A percentile compares a stretch with the other conserved stretches of the same genome.
phyloP scores from a whole-genome alignment of 495 filamentous ascomycete species.

The Penicillium cataractarum region DNA sequence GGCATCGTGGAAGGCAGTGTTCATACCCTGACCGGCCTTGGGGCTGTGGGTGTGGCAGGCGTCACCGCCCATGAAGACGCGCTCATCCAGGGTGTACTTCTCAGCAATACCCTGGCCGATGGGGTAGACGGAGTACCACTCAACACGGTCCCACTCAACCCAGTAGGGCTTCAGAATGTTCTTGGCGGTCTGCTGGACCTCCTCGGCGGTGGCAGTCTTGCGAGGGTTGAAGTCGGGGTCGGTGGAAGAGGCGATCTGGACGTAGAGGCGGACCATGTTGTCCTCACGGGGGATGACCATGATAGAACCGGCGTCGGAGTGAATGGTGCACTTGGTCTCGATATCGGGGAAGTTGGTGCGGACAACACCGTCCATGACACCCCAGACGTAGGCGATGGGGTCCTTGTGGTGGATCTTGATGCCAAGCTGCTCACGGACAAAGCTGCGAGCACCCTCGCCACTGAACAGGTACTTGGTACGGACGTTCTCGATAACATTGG shows the following conservation, averaged over 20 bases:
- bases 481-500: constrained; percentile 65
- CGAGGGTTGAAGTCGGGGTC: constrained; percentile 60
- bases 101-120: constrained; percentile 68
- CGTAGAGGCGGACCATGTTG: constrained; percentile 77
- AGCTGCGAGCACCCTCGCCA: constrained; percentile 67
- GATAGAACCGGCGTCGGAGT: constrained; percentile 66
- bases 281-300: constrained; percentile 82
- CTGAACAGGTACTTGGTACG: constrained; percentile 68
- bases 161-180: constrained; percentile 64
- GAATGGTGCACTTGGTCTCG: constrained; percentile 89
- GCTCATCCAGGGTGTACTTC: constrained; percentile 58
- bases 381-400: constrained; percentile 70
- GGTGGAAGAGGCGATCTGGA: constrained; percentile 68
- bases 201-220: constrained; percentile 56
- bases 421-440: constrained; percentile 61
- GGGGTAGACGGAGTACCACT: constrained; percentile 67
- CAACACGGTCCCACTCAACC: constrained; percentile 57
- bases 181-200: constrained; percentile 64
- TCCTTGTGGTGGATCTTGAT: constrained; percentile 65
- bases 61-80: constrained; percentile 65
- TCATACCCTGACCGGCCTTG: constrained; percentile 65
- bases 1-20: constrained; percentile 56
- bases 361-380: constrained; percentile 84
- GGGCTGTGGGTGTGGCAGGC: constrained; percentile 71
- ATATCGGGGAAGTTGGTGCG: constrained; percentile 86